Evolutionary conservation across 345 rosid species (phyloP), one percentile per base, ranked within the genome.

Genomic region (Toxicodendron radicans): DNA sequence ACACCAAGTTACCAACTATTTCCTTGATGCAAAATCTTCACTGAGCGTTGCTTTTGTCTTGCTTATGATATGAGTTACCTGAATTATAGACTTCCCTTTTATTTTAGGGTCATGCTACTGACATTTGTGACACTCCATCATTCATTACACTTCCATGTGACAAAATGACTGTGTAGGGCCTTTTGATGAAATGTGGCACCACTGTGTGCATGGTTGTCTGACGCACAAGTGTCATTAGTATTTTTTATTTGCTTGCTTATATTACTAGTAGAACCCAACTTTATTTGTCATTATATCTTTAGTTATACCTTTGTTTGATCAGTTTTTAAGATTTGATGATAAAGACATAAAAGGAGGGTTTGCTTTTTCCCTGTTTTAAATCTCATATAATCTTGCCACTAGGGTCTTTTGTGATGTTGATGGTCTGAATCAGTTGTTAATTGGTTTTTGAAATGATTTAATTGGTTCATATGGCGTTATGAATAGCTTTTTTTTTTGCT

Each of bases 381-480:
- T 38, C 43, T 63, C 7, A 0, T 20, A 41, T 41, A 10, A 41
- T 14, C 32, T 1, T 33, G 62, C 21, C 59, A 12, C 41, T 58
- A 3, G 5, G 51, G 62, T 38, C 8, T 23, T 61, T 16, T 46
- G 17, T 17, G 57, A 58, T 58, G 52, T 45, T 58, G 46, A 65
- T 71, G 3, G 24, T 35, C 51, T 46, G 33, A 1, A 52, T 66
- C 76, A 20, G 17, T 46, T 24, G 71, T 63, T 53, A 79, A 3
- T 57, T 66, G 12, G 7, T 20, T 67, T 45, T 64, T 75, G 10
- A 23, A n/a, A 45, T 52, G 11, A 65, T 20, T 58, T 3, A 23
- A 33, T 32, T 59, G 20, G 27, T 59, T 14, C 45, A 32, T 24
- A 58, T 58, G 53, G 10, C 30, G 13, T 72, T 17, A 30, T 32